Percentiles rank a stretch among this genome's conserved stretches.
Conservation (phyloP, 1,284 basidiomycete genomes). For the Schizophyllum commune region DNA sequence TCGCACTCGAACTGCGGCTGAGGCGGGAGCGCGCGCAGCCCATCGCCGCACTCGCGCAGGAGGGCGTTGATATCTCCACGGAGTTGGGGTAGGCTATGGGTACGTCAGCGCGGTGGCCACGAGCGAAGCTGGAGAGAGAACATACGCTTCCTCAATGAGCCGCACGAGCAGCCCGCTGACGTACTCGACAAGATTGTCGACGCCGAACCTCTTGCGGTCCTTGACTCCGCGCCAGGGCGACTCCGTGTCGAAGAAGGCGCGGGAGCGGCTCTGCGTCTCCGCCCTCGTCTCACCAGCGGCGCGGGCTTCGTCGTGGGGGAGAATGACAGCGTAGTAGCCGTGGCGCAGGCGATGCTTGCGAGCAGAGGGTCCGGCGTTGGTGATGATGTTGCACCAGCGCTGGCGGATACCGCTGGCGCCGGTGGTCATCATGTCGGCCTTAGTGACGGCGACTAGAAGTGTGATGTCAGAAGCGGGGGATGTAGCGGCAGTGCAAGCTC, state of each 20-base stretch:
- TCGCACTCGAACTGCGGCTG: conserved; percentile 17
- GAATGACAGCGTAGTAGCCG: conserved; percentile 62
- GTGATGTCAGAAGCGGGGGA: neutral
- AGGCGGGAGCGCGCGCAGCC: conserved; percentile 35
- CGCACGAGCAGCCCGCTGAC: conserved; percentile 44
- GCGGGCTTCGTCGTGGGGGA: conserved; percentile 55
- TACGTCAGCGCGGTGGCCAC: neutral
- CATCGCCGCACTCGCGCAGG: conserved; percentile 26
- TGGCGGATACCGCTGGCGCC: conserved; percentile 36
- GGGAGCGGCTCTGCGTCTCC: conserved; percentile 32
- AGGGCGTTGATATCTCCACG: conserved; percentile 26
- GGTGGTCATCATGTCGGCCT: conserved; percentile 45
- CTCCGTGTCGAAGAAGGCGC: conserved; percentile 38
- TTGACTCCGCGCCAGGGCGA: conserved; percentile 42
- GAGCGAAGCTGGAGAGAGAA: conserved; percentile 4
- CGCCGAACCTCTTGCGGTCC: conserved; percentile 44
- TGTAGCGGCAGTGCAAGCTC: conserved; percentile 1
- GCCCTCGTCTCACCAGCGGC: conserved; percentile 24
- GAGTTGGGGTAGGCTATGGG: conserved; percentile 34
- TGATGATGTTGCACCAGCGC: conserved; percentile 30
- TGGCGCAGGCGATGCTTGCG: conserved; percentile 33
- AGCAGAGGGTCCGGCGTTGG: conserved; percentile 40
- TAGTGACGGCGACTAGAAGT: conserved; percentile 53
- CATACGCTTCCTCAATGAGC: conserved; percentile 46
- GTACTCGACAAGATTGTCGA: conserved; percentile 43